phyloP scores from a whole-genome alignment of 2,329 filamentous ascomycete genomes.

The Albophoma yamanashiensis region DNA sequence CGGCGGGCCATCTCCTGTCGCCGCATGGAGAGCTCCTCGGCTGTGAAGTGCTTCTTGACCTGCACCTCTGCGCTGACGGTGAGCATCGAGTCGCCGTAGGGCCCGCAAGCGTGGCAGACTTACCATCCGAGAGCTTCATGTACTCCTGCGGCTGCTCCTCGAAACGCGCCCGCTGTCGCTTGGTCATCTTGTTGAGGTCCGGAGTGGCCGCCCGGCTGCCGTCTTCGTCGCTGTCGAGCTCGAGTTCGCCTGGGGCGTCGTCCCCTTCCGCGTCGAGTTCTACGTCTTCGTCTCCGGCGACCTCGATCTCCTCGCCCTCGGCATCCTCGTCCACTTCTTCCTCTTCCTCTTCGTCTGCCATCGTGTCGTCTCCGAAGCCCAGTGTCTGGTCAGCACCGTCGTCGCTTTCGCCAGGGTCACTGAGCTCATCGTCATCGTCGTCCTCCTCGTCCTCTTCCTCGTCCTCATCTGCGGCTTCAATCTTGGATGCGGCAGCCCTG shows the following conservation, averaged over 20 bases:
- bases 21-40: conserved; percentile 51
- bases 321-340: conserved; percentile 21
- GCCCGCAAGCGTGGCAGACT: conserved; percentile 9
- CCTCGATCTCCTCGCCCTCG: conserved; percentile 33
- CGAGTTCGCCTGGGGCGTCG: conserved; percentile 25
- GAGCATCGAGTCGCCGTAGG: not conserved
- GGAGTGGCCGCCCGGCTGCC: conserved; percentile 39
- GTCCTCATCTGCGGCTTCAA: conserved; percentile 30
- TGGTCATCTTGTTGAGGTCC: conserved; percentile 50
- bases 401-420: conserved; percentile 41
- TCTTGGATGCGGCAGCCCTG: conserved; percentile 20
- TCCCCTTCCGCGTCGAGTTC: conserved; percentile 29
- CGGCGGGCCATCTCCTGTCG: conserved; percentile 52
- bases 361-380: conserved; percentile 32
- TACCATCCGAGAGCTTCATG: conserved; percentile 52
- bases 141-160: conserved; percentile 43
- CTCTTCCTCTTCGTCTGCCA: conserved; percentile 29
- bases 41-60: conserved; percentile 51
- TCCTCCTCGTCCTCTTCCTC: conserved; percentile 37
- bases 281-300: conserved; percentile 29
- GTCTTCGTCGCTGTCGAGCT: conserved; percentile 30
- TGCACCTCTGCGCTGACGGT: conserved; percentile 40
- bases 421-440: conserved; percentile 44
- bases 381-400: conserved; percentile 24
- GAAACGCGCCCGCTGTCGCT: conserved; percentile 48